Percentiles rank a stretch among this genome's conserved stretches.
Evolutionary conservation across 495 filamentous ascomycete genomes (phyloP).

Genomic region (Xanthoparmelia taractica): DNA sequence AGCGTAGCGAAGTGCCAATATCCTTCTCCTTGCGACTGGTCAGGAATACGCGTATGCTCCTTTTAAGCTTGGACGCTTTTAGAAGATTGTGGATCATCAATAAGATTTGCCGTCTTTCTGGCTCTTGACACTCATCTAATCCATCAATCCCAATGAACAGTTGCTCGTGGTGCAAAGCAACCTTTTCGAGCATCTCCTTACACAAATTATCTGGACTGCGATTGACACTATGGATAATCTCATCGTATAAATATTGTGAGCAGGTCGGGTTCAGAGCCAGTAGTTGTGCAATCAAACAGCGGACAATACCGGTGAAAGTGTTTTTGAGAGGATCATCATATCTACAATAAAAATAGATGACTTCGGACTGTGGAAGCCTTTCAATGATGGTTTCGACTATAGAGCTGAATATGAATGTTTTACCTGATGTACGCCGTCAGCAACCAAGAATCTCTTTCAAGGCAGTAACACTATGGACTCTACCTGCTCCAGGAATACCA

Average conservation of each 20-base stretch:
- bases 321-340: slow-evolving; percentile 31
- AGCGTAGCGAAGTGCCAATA: slow-evolving; percentile 9
- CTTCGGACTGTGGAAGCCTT: slow-evolving; percentile 22
- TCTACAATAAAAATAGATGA: slow-evolving; percentile 40
- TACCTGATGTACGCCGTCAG: slow-evolving; percentile 27
- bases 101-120: slow-evolving; percentile 28
- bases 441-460: slow-evolving; percentile 5
- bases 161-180: slow-evolving; percentile 26
- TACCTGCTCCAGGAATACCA: slow-evolving; percentile 42
- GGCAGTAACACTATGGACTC: not conserved
- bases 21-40: slow-evolving; percentile 13
- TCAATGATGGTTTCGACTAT: slow-evolving; percentile 31
- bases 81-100: slow-evolving; percentile 21
- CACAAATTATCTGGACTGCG: slow-evolving; percentile 22
- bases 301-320: slow-evolving; percentile 28
- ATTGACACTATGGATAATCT: slow-evolving; percentile 27
- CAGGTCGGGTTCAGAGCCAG: slow-evolving; percentile 30
- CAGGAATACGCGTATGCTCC: slow-evolving; percentile 10
- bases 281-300: slow-evolving; percentile 35
- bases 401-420: slow-evolving; percentile 37
- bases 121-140: slow-evolving; percentile 37
- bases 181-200: slow-evolving; percentile 28
- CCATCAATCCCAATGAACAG: slow-evolving; percentile 40
- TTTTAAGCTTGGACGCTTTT: not conserved
- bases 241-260: slow-evolving; percentile 31